Conservation (phyloP, 192 early-diverging fungal genomes). For the Phycomyces blakesleeanus region DNA sequence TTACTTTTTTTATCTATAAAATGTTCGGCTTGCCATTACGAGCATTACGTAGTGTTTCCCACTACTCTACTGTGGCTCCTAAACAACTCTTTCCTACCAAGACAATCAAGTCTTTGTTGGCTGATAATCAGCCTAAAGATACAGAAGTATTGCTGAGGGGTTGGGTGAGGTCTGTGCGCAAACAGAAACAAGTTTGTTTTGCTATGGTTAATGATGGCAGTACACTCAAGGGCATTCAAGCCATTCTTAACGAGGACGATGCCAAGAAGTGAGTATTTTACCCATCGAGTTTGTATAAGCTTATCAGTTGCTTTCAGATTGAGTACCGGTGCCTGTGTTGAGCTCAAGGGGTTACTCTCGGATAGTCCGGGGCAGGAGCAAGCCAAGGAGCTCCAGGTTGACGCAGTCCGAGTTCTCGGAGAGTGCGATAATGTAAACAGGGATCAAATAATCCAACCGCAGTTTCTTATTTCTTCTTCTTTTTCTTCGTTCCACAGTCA, state of each 20-base stretch:
- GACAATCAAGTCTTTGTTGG: slow-evolving; percentile 21
- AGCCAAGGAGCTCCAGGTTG: slow-evolving; percentile 64
- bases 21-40: background rate
- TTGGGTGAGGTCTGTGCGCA: slow-evolving; percentile 81
- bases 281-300: background rate
- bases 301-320: slow-evolving; percentile 27
- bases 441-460: no score
- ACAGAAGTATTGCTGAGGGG: slow-evolving; percentile 54
- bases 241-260: slow-evolving; percentile 47
- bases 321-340: slow-evolving; percentile 68
- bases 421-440: slow-evolving; percentile 52
- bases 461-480: no score
- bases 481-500: slow-evolving; percentile 32
- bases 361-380: slow-evolving; percentile 69
- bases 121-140: background rate
- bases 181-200: slow-evolving; percentile 76
- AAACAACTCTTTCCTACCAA: slow-evolving; percentile 22
- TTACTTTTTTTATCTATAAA: no score
- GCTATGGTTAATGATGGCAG: slow-evolving; percentile 78
- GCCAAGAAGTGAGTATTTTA: slow-evolving; percentile 54
- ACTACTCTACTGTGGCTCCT: background rate
- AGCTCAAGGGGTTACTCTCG: slow-evolving; percentile 64
- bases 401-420: slow-evolving; percentile 51
- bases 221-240: slow-evolving; percentile 65
- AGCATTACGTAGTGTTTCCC: no score